Evolutionary conservation across 331 rosid genomes (phyloP).

Genomic region (Malus hybrid): DNA sequence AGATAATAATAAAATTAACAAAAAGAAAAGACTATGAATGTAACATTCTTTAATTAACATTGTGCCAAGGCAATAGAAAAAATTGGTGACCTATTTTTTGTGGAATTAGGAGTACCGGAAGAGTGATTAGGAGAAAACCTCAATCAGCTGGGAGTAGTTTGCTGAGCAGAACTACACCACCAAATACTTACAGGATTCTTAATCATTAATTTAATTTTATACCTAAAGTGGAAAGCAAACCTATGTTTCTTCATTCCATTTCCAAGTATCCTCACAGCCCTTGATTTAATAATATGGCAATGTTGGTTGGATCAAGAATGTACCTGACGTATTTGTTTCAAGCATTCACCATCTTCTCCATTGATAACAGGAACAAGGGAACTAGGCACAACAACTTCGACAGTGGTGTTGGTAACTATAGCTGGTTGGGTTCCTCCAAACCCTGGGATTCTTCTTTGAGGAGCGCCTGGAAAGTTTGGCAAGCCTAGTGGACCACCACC

Average conservation of each 20-base stretch:
- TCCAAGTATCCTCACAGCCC: neutral
- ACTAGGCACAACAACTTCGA: constrained; percentile 89
- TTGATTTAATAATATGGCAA: neutral
- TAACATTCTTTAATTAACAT: neutral
- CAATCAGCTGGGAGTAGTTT: neutral
- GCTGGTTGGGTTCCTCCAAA: constrained; percentile 63
- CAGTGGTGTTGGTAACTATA: constrained; percentile 71
- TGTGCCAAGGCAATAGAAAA: neutral
- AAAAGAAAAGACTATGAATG: neutral
- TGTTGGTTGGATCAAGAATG: neutral
- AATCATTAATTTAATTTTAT: neutral
- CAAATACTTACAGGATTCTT: neutral
- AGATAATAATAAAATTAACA: too few relatives aligned
- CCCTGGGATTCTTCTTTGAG: constrained; percentile 58
- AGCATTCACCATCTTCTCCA: constrained; percentile 97
- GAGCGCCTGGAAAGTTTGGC: constrained; percentile 65
- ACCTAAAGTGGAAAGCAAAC: neutral
- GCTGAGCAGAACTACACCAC: neutral
- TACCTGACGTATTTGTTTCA: constrained; percentile 92
- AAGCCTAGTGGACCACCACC: constrained; percentile 65
- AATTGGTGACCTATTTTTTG: neutral
- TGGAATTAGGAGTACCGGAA: neutral
- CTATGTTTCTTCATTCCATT: neutral
- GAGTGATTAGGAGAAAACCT: neutral
- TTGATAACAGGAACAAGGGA: constrained; percentile 61